phyloP scores from a whole-genome alignment of 441 rosid species.

The Croton setiger region DNA sequence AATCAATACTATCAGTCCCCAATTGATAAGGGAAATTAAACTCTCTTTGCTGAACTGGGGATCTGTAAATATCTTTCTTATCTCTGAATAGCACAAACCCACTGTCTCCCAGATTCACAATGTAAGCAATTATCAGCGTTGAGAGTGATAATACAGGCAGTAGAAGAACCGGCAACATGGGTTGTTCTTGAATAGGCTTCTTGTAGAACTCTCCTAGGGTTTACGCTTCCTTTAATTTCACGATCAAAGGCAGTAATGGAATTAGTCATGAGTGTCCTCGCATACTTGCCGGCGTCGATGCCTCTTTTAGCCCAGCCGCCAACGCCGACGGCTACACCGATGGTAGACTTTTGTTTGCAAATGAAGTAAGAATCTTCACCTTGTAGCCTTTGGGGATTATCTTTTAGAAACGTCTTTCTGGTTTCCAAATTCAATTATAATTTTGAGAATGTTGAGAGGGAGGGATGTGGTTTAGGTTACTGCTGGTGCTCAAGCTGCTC shows the following conservation, averaged over 20 bases:
- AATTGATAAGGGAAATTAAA: constrained; percentile 32
- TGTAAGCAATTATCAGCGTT: background rate
- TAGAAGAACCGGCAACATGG: background rate
- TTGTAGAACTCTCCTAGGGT: background rate
- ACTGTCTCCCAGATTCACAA: background rate
- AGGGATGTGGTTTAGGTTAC: no score
- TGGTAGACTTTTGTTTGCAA: no score
- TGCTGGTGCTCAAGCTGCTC: no score
- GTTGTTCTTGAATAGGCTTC: background rate
- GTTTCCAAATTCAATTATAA: no score
- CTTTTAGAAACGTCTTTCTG: no score
- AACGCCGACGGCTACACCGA: no score
- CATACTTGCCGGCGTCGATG: no score
- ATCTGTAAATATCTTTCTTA: background rate
- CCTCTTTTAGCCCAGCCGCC: no score
- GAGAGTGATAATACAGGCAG: background rate
- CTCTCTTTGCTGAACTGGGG: constrained; percentile 7
- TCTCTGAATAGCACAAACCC: constrained; percentile 20
- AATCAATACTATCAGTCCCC: background rate
- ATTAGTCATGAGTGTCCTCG: background rate
- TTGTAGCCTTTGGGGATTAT: no score
- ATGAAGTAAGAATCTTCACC: no score
- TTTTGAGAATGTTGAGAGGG: no score
- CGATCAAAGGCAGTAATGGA: background rate
- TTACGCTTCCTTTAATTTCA: background rate